Evolutionary conservation across 2,329 filamentous ascomycete species (phyloP).

Genomic region (Lasiodiplodia sp.): DNA sequence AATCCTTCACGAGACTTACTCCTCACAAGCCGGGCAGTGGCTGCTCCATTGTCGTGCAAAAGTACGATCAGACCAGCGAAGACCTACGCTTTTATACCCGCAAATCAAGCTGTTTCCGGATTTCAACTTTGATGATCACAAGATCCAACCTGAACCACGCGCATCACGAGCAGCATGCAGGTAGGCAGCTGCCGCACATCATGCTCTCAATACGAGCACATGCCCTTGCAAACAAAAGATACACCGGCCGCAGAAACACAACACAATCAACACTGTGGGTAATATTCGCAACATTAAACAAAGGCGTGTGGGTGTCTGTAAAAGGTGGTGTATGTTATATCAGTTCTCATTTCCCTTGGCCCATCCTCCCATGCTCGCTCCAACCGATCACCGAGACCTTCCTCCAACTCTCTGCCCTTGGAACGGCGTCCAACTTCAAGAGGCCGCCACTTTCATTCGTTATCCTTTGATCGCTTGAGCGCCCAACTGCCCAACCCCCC

Average conservation of each 20-base stretch:
- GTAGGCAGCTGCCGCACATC: too few species aligned
- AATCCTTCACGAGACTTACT: too few species aligned
- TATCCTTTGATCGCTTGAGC: not conserved
- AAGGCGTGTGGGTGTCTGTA: not conserved
- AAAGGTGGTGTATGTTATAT: not conserved
- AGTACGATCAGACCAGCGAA: too few species aligned
- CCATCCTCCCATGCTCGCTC: not conserved
- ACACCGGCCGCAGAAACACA: not conserved
- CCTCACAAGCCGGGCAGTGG: too few species aligned
- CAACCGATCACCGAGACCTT: not conserved
- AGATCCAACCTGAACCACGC: too few species aligned
- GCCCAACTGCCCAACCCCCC: not conserved
- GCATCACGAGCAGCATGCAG: too few species aligned
- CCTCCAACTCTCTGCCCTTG: not conserved
- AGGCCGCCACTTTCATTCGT: not conserved
- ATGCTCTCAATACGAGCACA: too few species aligned
- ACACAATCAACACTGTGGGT: not conserved
- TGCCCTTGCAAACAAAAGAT: not conserved
- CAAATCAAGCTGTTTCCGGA: too few species aligned
- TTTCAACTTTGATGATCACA: too few species aligned
- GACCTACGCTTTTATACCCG: too few species aligned
- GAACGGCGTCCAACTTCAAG: not conserved
- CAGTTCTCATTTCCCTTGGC: not conserved
- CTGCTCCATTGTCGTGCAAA: too few species aligned
- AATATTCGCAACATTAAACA: not conserved